Evolutionary conservation across 306 rosid species (phyloP).

Genomic region (Cicer judaicum): DNA sequence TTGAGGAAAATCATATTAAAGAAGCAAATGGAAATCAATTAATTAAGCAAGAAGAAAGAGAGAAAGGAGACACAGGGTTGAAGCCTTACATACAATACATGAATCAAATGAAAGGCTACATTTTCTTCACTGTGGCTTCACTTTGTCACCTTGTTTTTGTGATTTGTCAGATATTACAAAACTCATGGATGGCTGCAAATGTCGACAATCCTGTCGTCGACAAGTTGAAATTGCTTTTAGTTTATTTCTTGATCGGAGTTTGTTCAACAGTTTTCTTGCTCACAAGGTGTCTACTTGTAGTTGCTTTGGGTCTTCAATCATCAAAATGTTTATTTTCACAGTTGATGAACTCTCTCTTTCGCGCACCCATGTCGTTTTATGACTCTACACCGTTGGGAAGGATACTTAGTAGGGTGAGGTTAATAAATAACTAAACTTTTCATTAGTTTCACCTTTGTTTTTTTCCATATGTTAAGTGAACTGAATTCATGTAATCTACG

Average conservation of each 20-base stretch:
- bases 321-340: conserved; percentile 50
- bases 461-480: no score
- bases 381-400: conserved; percentile 74
- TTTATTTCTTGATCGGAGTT: conserved; percentile 50
- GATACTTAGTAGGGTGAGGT: conserved; percentile 64
- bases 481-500: no score
- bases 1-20: conserved; percentile 10
- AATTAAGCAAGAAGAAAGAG: conserved; percentile 61
- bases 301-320: conserved; percentile 48
- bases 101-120: conserved; percentile 53
- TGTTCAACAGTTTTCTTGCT: conserved; percentile 40
- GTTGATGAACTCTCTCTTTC: conserved; percentile 60
- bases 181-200: conserved; percentile 60
- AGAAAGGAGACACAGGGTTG: conserved; percentile 56
- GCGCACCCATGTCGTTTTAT: conserved; percentile 62
- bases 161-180: conserved; percentile 51
- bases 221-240: conserved; percentile 29
- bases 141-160: conserved; percentile 42
- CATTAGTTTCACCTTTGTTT: no score
- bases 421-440: neutral
- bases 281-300: conserved; percentile 42
- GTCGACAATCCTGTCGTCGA: conserved; percentile 46
- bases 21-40: conserved; percentile 44
- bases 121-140: conserved; percentile 41
- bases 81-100: conserved; percentile 61